Base-by-base conservation (phyloP, 1,139 yeast species). In the Kluyveromyces sp. region DNA sequence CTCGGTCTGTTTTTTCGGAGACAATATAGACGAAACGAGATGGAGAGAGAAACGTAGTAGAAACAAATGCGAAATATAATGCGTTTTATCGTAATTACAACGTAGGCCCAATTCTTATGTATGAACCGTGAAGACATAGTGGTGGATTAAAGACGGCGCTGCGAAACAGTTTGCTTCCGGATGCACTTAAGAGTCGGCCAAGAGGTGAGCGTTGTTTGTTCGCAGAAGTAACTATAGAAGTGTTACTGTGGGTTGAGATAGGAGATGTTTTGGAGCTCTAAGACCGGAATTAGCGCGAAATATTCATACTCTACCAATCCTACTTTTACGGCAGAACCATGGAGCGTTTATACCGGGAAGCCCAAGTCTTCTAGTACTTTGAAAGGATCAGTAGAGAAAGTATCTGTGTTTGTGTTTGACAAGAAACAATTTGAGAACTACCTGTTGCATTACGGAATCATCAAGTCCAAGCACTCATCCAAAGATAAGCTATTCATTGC, bases 401-500 rank as follows among this genome's bases (percentile, higher is more conserved):
- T 80, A 1, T 83, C 95, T 6, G 94, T 92, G 16, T 88, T 92
- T 65, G 81, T 85, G 30, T 86, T 89, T 58, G 96, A 86, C 61
- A 92, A 89, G 67, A 77, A 82, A 57, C 78, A 78, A 49, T 77
- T 85, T 53, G 92, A 84, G 54, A 63, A 74, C 11, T 69, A 69
- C 45, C 64, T 87, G 16, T 54, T 68, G 17, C 74, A 77, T 49
- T 64, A 77, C 40, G 80, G 84, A 25, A 64, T 79, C 12, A 65
- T 73, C 28, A 65, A 65, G 44, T 58, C 64, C 1, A 62, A 61
- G 40, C 48, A 51, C 7, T 57, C 63, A 3, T 62, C 64, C 13
- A 55, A 55, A 13, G 68, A 65, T 36, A 63, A 60, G 38, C 50
- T 50, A 29, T 43, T 64, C 8, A 42, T 66, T 3, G 55, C 67